These are phyloP conservation scores for Amphichorda felina DNA, from an alignment of 2,329 filamentous ascomycete genomes.

Conservation along the genomic window DNA sequence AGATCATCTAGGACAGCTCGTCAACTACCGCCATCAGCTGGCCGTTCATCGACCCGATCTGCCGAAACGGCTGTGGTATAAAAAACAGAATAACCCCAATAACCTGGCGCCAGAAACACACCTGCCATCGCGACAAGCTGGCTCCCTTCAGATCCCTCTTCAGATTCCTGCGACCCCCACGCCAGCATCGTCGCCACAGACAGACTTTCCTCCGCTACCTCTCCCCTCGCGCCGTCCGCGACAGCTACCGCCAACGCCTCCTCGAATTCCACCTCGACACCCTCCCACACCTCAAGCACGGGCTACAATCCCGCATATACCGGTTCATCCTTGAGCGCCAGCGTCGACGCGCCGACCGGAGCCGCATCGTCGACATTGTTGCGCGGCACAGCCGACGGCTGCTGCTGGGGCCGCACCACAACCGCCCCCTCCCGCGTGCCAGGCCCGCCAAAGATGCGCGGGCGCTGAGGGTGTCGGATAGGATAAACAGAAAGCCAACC, in stretches of 20 bases:
- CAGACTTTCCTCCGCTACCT: constrained; percentile 51
- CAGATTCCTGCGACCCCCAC: constrained; percentile 13
- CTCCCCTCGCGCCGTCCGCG: constrained; percentile 50
- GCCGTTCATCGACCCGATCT: no score
- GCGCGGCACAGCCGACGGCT: constrained; percentile 29
- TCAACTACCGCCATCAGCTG: no score
- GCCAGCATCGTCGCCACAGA: constrained; percentile 26
- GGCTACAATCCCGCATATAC: constrained; percentile 67
- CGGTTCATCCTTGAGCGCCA: constrained; percentile 58
- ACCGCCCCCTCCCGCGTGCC: constrained; percentile 5
- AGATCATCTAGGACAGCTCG: no score
- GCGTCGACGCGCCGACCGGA: constrained; percentile 36
- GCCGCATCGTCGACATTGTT: constrained; percentile 30
- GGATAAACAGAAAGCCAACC: constrained; percentile 8
- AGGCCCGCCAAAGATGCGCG: constrained; percentile 12
- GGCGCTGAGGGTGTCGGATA: constrained; percentile 15
- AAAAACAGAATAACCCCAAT: no score
- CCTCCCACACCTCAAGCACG: constrained; percentile 57
- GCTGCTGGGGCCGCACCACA: constrained; percentile 25
- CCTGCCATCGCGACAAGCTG: constrained; percentile 18
- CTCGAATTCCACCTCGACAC: constrained; percentile 64
- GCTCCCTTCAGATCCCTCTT: constrained; percentile 32
- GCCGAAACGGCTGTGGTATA: no score
- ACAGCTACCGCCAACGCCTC: constrained; percentile 53
- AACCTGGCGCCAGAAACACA: no score